Percentiles rank a stretch among this genome's conserved stretches.
Evolutionary conservation across 2,329 filamentous ascomycete genomes (phyloP).

Genomic region (Rhinocladiella mackenziei): DNA sequence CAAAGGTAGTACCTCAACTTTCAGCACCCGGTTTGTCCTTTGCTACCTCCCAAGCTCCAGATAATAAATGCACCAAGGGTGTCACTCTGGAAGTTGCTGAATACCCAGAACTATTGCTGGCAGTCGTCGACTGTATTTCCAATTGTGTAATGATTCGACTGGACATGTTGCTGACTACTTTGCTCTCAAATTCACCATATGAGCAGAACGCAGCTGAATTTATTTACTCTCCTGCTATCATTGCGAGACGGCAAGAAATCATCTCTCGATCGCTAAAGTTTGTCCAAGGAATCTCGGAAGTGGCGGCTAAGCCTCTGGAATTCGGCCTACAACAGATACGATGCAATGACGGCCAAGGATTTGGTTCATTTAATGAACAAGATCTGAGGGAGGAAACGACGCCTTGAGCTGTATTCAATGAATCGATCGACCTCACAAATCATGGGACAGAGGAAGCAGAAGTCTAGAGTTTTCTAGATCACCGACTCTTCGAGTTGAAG

Average conservation of each 20-base stretch:
- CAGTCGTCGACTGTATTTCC: conserved; percentile 7
- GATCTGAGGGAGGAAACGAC: too few species aligned
- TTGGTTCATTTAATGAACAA: too few species aligned
- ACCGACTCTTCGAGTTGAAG: too few species aligned
- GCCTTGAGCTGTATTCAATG: too few species aligned
- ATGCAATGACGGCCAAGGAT: neutral
- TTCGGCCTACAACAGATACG: conserved; percentile 10
- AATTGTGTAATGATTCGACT: conserved; percentile 6
- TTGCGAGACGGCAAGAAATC: neutral
- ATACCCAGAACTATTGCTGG: neutral
- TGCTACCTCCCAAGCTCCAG: neutral
- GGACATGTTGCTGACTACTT: neutral
- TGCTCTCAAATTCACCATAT: neutral
- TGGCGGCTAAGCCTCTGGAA: conserved; percentile 10
- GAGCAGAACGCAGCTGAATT: neutral
- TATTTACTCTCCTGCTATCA: neutral
- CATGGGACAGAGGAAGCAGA: too few species aligned
- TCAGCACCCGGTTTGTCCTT: neutral
- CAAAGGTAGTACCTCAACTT: conserved; percentile 1
- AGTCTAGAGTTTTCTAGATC: too few species aligned
- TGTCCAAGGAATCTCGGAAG: conserved; percentile 1
- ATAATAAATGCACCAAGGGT: neutral
- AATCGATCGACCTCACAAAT: too few species aligned
- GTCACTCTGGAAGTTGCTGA: neutral
- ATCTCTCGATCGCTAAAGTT: conserved; percentile 1